Base-by-base conservation (phyloP, 2,329 filamentous ascomycete genomes). In the Aspergillus ruber region DNA sequence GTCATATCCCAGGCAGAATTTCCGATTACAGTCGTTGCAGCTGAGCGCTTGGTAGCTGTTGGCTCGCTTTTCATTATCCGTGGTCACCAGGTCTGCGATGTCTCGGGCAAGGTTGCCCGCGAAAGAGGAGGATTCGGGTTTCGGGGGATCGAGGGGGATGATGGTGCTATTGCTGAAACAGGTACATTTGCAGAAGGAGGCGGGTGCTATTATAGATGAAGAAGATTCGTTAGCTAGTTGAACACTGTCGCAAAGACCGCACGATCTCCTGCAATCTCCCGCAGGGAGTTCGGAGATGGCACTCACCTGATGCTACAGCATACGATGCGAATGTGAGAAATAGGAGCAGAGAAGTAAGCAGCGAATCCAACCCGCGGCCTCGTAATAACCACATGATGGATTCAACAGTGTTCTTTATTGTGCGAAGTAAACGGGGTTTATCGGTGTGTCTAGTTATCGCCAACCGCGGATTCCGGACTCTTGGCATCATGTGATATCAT, bases 121-220 rank as follows among this genome's bases (percentile, higher is more conserved):
- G 35, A 49, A 52, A 10, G 57, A 53, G 15, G 50, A 49, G 5
- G 57, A 52, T 39, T 59, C 52, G 15, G 58, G 54, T 27, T 61
- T 62, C 29, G 49, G 49, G 7, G 74, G 72, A 51, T 81, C 75
- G 48, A 85, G 77, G 15, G 81, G 78, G 54, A 86, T 84, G 44
- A 86, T 84, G 46, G 81, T 84, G 68, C 77, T 82, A 62, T 85
- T 85, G 44, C 75, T 75, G 67, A 81, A 81, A 66, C 83, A 85
- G 48, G 81, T 84, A 64, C 83, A 86, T 78, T 85, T 86, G 77
- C 83, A 86, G 68, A 85, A 86, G 49, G 81, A 83, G 13, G 81
- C 80, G 10, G 69, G 69, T 8, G 62, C 69, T 72, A 44, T n/a
- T 42, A 23, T 29, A 5, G 12, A 12, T 17, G 33, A 44, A 43